Conservation (phyloP, 2,329 filamentous ascomycete genomes). For the Colletotrichum chlorophyti region DNA sequence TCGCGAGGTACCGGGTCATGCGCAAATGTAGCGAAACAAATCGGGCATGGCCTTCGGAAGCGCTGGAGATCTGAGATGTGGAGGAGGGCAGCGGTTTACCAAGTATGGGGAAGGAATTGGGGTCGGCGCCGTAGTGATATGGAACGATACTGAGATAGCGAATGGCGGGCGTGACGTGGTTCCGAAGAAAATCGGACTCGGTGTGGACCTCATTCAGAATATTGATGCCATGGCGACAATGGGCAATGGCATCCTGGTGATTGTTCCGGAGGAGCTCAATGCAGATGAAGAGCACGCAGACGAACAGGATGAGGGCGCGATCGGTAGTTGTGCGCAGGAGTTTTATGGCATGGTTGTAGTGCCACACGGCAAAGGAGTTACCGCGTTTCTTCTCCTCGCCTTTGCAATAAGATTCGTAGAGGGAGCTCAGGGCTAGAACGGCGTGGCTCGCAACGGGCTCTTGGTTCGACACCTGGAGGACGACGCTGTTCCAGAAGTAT, state of each 20-base stretch:
- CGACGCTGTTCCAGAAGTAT: conserved; percentile 31
- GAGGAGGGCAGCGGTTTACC: not conserved
- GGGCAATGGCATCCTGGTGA: not conserved
- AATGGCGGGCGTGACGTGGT: not conserved
- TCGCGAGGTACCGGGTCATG: conserved; percentile 36
- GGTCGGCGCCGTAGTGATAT: not conserved
- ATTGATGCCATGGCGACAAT: conserved; percentile 15
- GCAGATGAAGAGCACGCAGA: conserved; percentile 32
- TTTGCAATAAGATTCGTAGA: conserved; percentile 18
- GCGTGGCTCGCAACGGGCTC: conserved; percentile 34
- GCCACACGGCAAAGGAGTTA: conserved; percentile 18
- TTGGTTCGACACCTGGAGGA: conserved; percentile 25
- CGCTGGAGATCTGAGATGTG: not conserved
- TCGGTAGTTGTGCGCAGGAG: conserved; percentile 22
- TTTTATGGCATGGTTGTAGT: conserved; percentile 29
- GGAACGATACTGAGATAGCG: not conserved
- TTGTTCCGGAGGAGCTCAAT: conserved; percentile 18
- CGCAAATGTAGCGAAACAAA: conserved; percentile 37
- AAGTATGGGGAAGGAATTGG: not conserved
- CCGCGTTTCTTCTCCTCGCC: not conserved
- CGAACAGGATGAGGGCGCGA: conserved; percentile 22
- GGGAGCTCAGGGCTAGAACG: conserved; percentile 30
- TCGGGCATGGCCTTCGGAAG: conserved; percentile 38
- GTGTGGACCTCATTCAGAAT: conserved; percentile 8
- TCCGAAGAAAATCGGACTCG: conserved; percentile 2